A percentile compares a stretch with the other conserved stretches of the same genome.
phyloP scores from a whole-genome alignment of 345 rosid species.

The Eucalyptus victrix region DNA sequence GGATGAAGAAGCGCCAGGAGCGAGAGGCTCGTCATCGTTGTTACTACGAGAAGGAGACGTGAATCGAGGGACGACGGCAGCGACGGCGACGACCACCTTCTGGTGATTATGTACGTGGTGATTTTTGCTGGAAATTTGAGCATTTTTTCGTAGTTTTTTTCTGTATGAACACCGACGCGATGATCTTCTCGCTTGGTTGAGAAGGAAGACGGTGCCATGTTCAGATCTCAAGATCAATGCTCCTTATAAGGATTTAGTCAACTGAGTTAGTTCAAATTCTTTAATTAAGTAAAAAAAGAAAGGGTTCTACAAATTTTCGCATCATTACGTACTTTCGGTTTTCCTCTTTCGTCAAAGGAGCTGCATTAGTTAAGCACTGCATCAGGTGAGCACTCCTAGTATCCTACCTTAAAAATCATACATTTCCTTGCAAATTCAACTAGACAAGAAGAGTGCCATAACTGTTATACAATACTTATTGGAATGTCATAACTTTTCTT shows the following conservation, averaged over 20 bases:
- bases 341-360: not conserved
- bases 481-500: no score
- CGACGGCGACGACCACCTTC: not conserved
- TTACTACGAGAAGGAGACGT: not conserved
- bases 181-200: not conserved
- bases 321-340: not conserved
- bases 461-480: no score
- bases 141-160: not conserved
- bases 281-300: not conserved
- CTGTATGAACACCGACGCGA: not conserved
- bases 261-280: not conserved
- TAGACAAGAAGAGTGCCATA: no score
- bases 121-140: not conserved
- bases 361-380: not conserved
- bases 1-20: not conserved
- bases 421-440: not conserved
- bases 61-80: not conserved
- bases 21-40: not conserved
- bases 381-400: not conserved
- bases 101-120: not conserved
- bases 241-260: not conserved
- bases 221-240: not conserved
- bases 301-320: not conserved
- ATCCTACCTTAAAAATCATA: not conserved
- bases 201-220: not conserved